phyloP scores from a whole-genome alignment of 345 rosid species.

The Orychophragmus violaceus region DNA sequence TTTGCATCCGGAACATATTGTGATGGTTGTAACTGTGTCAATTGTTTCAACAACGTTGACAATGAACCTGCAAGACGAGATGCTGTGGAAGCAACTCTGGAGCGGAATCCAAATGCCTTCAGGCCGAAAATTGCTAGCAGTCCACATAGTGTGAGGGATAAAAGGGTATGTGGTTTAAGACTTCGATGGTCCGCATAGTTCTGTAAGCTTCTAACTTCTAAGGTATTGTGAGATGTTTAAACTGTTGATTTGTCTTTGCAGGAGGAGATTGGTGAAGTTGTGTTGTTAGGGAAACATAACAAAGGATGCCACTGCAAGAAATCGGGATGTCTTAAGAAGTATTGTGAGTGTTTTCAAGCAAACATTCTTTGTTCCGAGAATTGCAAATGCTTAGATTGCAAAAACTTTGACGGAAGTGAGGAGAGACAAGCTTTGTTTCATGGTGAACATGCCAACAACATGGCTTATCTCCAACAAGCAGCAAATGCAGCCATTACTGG shows the following conservation, averaged over 20 bases:
- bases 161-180: slow-evolving; percentile 45
- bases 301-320: slow-evolving; percentile 99
- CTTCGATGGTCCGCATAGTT: too few species aligned
- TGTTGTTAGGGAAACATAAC: slow-evolving; percentile 78
- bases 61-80: slow-evolving; percentile 85
- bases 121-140: slow-evolving; percentile 97
- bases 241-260: slow-evolving; percentile 26
- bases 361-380: slow-evolving; percentile 95
- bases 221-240: not conserved
- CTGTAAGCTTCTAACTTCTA: too few species aligned
- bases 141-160: slow-evolving; percentile 69
- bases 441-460: slow-evolving; percentile 77
- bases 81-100: slow-evolving; percentile 88
- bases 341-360: slow-evolving; percentile 98
- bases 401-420: slow-evolving; percentile 95
- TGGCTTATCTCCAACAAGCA: slow-evolving; percentile 90
- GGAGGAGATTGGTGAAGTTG: slow-evolving; percentile 78
- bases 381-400: slow-evolving; percentile 96
- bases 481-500: slow-evolving; percentile 99
- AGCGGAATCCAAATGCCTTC: slow-evolving; percentile 96
- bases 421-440: slow-evolving; percentile 94
- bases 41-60: slow-evolving; percentile 91
- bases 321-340: slow-evolving; percentile 97
- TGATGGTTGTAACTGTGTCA: slow-evolving; percentile 95
- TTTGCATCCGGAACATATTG: slow-evolving; percentile 96